These are phyloP conservation scores for Combretum micranthum DNA, from an alignment of 345 rosid genomes.

Conservation along the genomic window DNA sequence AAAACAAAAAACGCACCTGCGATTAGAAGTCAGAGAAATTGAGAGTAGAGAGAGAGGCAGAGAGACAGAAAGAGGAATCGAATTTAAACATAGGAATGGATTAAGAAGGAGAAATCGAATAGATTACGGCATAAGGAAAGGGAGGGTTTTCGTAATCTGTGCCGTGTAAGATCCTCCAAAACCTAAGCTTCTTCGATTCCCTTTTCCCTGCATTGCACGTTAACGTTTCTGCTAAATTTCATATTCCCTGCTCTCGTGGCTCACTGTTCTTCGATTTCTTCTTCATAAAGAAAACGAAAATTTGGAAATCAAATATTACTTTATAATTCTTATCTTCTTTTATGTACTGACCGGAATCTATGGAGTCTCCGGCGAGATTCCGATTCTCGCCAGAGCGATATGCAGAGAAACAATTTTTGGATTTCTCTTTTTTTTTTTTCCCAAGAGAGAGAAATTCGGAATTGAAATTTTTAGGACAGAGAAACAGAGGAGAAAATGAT, in stretches of 20 bases:
- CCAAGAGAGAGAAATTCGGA: no score
- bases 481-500: no score
- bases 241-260: not conserved
- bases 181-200: constrained; percentile 10
- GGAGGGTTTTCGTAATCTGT: constrained; percentile 33
- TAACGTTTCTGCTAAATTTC: constrained; percentile 19
- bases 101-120: constrained; percentile 27
- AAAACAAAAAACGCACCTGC: constrained; percentile 4
- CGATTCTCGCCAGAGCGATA: constrained; percentile 31
- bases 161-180: constrained; percentile 37
- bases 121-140: constrained; percentile 54
- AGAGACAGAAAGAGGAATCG: constrained; percentile 5
- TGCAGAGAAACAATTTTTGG: constrained; percentile 1
- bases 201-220: constrained; percentile 57
- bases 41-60: constrained; percentile 1
- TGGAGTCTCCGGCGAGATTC: constrained; percentile 40
- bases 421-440: not conserved
- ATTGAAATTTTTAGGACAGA: no score
- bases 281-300: not conserved
- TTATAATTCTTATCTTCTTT: not conserved
- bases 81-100: constrained; percentile 17
- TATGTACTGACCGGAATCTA: constrained; percentile 10
- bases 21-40: not conserved
- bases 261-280: not conserved
- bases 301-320: not conserved